Conservation (phyloP, 2,329 filamentous ascomycete genomes). For the Botrytis cinerea region DNA sequence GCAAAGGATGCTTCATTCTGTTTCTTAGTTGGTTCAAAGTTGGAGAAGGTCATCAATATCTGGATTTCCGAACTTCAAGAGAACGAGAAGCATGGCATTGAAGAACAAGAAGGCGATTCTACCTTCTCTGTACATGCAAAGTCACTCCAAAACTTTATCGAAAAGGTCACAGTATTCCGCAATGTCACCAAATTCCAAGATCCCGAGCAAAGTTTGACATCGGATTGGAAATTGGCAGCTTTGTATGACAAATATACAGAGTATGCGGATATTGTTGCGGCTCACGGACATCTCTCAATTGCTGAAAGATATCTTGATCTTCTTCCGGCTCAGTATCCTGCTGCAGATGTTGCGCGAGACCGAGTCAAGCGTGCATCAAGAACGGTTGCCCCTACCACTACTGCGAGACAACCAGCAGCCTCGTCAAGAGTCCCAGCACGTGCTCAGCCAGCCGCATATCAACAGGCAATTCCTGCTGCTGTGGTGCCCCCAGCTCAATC, state of each 20-base stretch:
- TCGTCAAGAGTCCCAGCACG: constrained; percentile 48
- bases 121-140: constrained; percentile 90
- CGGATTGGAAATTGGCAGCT: constrained; percentile 84
- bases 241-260: constrained; percentile 96
- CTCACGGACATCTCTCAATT: constrained; percentile 81
- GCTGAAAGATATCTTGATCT: constrained; percentile 92
- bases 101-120: constrained; percentile 70
- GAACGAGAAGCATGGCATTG: constrained; percentile 72
- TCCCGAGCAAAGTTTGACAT: constrained; percentile 65
- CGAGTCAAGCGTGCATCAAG: constrained; percentile 82
- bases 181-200: constrained; percentile 92
- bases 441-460: constrained; percentile 47
- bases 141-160: constrained; percentile 88
- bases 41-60: constrained; percentile 94
- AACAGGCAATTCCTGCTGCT: constrained; percentile 49
- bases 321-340: constrained; percentile 78
- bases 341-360: constrained; percentile 82
- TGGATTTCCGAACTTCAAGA: constrained; percentile 91
- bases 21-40: constrained; percentile 90
- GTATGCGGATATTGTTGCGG: constrained; percentile 92
- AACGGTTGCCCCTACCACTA: constrained; percentile 51
- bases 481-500: constrained; percentile 34
- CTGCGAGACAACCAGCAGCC: constrained; percentile 40
- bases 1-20: constrained; percentile 95
- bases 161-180: constrained; percentile 97